These are phyloP conservation scores for Paramecium bursaria DNA, from an alignment of 73 alveolate genomes.

Conservation along the genomic window DNA sequence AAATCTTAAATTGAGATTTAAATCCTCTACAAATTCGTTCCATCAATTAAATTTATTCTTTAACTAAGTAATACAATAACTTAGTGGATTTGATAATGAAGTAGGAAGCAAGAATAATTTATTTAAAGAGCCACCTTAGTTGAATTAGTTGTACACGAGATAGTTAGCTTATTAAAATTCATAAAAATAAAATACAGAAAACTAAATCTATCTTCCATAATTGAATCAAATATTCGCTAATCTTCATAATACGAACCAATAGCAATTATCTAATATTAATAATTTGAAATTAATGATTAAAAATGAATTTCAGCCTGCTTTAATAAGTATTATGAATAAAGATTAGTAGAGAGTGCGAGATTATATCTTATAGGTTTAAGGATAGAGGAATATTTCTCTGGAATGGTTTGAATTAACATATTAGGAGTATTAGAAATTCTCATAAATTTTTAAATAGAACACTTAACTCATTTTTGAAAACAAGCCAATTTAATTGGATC, in stretches of 20 bases:
- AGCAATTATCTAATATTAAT: neutral
- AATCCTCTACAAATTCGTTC: constrained; percentile 47
- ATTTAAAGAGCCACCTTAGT: too few relatives aligned
- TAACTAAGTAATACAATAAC: constrained; percentile 9
- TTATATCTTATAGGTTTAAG: constrained; percentile 36
- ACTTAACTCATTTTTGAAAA: neutral
- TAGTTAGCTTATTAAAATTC: neutral
- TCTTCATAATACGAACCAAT: neutral
- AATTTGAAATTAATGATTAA: neutral
- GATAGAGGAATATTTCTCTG: constrained; percentile 32
- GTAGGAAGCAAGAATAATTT: neutral
- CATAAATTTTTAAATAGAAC: neutral
- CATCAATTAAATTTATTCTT: neutral
- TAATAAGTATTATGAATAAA: neutral
- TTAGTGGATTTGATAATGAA: neutral
- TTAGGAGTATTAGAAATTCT: neutral
- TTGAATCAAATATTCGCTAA: neutral
- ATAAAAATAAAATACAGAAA: neutral
- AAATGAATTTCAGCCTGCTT: neutral
- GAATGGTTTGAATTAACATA: constrained; percentile 2
- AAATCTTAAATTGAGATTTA: constrained; percentile 30
- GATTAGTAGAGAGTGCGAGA: constrained; percentile 19
- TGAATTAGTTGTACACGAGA: neutral
- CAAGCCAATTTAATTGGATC: neutral
- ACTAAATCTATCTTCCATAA: neutral